These are phyloP conservation scores for Prunus davidiana DNA, from an alignment of 306 rosid genomes.

Conservation along the genomic window DNA sequence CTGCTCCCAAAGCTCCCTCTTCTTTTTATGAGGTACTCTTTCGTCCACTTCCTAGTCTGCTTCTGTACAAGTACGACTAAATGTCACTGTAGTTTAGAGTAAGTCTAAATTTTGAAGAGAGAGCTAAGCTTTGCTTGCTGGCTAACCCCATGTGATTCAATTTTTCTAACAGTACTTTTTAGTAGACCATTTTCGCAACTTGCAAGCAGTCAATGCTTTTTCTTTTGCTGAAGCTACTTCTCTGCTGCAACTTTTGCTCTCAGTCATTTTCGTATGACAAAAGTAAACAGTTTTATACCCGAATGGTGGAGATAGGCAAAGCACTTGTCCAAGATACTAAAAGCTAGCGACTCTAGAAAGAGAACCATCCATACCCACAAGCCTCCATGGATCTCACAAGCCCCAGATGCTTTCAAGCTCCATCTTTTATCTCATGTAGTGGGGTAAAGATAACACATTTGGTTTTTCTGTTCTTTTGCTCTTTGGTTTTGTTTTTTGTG, in stretches of 20 bases:
- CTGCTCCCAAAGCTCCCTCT: conserved; percentile 23
- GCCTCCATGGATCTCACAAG: conserved; percentile 55
- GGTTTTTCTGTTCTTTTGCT: background rate
- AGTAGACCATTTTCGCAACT: background rate
- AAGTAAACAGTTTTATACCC: conserved; percentile 23
- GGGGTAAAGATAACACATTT: conserved; percentile 42
- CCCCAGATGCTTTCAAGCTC: conserved; percentile 55
- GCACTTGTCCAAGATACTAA: background rate
- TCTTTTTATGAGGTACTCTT: conserved; percentile 32
- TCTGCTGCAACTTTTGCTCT: conserved; percentile 23
- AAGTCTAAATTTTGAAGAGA: conserved; percentile 12
- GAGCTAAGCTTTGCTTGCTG: background rate
- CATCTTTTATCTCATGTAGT: conserved; percentile 40
- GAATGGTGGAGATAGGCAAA: conserved; percentile 11
- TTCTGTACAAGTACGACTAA: conserved; percentile 14
- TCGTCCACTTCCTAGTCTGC: conserved; percentile 29
- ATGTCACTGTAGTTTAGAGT: conserved; percentile 15
- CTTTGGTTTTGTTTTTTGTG: background rate
- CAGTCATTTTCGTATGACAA: conserved; percentile 40
- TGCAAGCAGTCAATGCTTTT: conserved; percentile 36
- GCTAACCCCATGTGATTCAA: conserved; percentile 43
- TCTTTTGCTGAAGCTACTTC: conserved; percentile 20
- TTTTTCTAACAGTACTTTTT: background rate
- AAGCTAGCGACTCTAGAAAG: background rate
- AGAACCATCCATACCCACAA: background rate